phyloP scores from a whole-genome alignment of 1,139 yeast species.

The Candida frijolesensis region DNA sequence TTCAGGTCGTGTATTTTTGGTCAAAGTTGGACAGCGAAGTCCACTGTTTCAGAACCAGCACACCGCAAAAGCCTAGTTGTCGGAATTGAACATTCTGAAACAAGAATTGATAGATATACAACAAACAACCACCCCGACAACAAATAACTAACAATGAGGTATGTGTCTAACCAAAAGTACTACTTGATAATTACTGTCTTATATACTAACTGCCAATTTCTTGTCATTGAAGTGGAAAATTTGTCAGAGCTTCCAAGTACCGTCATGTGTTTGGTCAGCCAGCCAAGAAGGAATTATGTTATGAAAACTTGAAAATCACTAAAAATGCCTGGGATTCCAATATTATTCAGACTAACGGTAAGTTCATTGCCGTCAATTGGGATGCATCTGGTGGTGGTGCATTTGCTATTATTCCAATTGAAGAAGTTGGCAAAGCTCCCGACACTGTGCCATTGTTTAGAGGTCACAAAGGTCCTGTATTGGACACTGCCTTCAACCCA shows the following conservation, averaged over 20 bases:
- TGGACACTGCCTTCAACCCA: conserved; percentile 94
- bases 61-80: background rate
- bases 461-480: conserved; percentile 93
- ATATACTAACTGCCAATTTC: background rate
- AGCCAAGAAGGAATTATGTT: conserved; percentile 82
- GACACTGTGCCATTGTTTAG: conserved; percentile 91
- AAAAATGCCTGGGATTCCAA: conserved; percentile 97
- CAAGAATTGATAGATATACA: background rate
- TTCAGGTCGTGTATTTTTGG: no score
- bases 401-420: conserved; percentile 85
- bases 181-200: background rate
- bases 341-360: conserved; percentile 76
- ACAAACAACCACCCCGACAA: background rate
- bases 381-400: conserved; percentile 97
- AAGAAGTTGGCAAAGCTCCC: conserved; percentile 91
- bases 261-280: conserved; percentile 96
- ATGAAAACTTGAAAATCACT: conserved; percentile 83
- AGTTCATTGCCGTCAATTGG: conserved; percentile 87
- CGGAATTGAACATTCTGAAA: background rate
- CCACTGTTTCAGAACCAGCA: no score
- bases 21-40: no score
- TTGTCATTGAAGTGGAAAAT: conserved; percentile 65
- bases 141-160: background rate
- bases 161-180: no score
- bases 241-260: conserved; percentile 94